Base-by-base conservation (phyloP, 2,329 filamentous ascomycete genomes). In the Fusarium sp. region DNA sequence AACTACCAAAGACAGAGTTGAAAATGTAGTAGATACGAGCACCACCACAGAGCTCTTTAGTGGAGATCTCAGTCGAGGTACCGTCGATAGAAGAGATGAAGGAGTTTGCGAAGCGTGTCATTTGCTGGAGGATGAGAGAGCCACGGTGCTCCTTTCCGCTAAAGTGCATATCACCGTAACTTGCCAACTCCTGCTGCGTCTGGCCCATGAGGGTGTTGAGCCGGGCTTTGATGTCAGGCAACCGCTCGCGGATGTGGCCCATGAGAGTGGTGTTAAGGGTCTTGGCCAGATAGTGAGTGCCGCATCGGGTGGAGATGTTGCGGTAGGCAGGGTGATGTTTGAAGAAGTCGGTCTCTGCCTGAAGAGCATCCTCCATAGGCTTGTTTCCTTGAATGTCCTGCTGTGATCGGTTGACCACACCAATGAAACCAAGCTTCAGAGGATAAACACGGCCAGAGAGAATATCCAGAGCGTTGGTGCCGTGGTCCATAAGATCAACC, bases 161-260 rank as follows among this genome's bases (percentile, higher is more conserved):
- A 78, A 99, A 99, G 74, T 97, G 92, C 83, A 96, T 97, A 78
- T 98, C 97, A 37, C 96, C 96, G 77, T 99, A 99, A 80, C 95
- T 97, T 42, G 96, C 96, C 59, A 99, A 86, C 80, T 99, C 96
- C 82, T 99, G 96, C 78, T 99, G 96, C 49, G 96, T 98, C 81
- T 99, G 96, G n/a, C 96, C 96, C 96, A 99, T 99, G 52, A 99
- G 84, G 1, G 96, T 99, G 80, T 99, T 99, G 65, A 99, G 86
- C 57, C 96, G 91, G 50, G 96, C 96, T 82, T 99, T 99, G 84
- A 99, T 99, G 79, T 99, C 96, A 31, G 96, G 96, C 74, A 99
- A 83, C 46, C 96, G 89, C 78, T 99, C 96, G 64, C 96, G 92
- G 77, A 99, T 99, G 77, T 99, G 96, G 23, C 89, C 83, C 96